phyloP scores from a whole-genome alignment of 345 rosid genomes.

The Acer negundo region DNA sequence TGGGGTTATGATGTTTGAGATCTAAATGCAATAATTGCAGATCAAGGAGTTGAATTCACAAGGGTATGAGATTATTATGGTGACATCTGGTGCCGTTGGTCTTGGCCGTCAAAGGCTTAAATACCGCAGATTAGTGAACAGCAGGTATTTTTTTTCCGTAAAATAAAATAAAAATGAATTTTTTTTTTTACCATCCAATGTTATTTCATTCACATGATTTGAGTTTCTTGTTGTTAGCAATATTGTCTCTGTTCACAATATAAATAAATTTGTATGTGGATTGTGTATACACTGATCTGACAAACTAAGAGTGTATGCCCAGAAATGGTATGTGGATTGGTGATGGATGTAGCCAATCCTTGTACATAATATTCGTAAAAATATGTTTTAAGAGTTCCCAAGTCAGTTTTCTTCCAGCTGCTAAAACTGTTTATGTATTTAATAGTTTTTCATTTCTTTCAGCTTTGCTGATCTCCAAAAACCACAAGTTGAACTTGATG shows the following conservation, averaged over 20 bases:
- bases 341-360: not conserved
- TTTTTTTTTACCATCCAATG: not conserved
- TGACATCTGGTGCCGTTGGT: constrained; percentile 96
- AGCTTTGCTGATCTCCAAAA: constrained; percentile 98
- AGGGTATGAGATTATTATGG: constrained; percentile 86
- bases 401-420: not conserved
- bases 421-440: not conserved
- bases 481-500: constrained; percentile 87
- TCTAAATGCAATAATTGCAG: constrained; percentile 45
- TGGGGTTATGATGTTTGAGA: not conserved
- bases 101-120: constrained; percentile 96
- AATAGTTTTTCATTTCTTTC: constrained; percentile 21
- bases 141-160: constrained; percentile 59
- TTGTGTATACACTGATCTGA: not conserved
- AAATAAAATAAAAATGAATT: too few species aligned
- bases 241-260: not conserved
- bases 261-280: not conserved
- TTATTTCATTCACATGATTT: not conserved
- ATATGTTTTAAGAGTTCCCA: not conserved
- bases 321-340: not conserved
- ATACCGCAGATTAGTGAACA: constrained; percentile 79
- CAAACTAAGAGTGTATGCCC: not conserved
- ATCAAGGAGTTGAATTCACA: constrained; percentile 81
- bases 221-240: not conserved
- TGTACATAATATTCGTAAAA: not conserved